Evolutionary conservation across 768 basidiomycete species (phyloP).

Genomic region (Ephemerocybe angulata): DNA sequence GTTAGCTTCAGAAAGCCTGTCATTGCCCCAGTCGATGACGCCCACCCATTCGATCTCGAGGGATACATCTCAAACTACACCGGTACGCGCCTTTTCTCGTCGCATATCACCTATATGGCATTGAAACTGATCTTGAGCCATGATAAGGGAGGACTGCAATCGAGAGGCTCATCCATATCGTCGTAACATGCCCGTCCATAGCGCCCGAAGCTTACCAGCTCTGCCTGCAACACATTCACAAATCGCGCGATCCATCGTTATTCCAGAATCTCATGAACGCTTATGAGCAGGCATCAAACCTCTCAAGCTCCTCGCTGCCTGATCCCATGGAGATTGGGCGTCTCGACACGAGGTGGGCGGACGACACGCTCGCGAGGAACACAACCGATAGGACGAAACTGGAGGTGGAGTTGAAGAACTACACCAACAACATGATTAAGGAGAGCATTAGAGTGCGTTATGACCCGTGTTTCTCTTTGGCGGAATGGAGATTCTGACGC

Average conservation of each 20-base stretch:
- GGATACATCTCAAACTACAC: conserved; percentile 72
- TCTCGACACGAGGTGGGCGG: conserved; percentile 70
- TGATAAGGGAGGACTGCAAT: conserved; percentile 68
- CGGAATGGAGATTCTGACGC: not conserved
- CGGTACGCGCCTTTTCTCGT: conserved; percentile 38
- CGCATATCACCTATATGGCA: not conserved
- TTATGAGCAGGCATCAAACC: conserved; percentile 47
- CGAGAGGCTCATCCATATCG: conserved; percentile 68
- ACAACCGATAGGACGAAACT: conserved; percentile 74
- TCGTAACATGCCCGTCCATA: conserved; percentile 59
- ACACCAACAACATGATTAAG: conserved; percentile 96
- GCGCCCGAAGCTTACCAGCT: conserved; percentile 70
- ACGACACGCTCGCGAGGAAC: conserved; percentile 62
- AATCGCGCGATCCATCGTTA: conserved; percentile 65
- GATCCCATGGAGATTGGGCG: conserved; percentile 44
- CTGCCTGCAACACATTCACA: conserved; percentile 59
- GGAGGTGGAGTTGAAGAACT: conserved; percentile 93
- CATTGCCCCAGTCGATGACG: conserved; percentile 60
- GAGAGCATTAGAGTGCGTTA: conserved; percentile 86
- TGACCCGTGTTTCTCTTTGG: not conserved
- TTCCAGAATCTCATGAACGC: conserved; percentile 48
- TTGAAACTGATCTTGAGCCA: not conserved
- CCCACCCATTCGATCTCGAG: conserved; percentile 87
- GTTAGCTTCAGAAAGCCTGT: conserved; percentile 20
- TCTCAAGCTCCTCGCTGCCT: conserved; percentile 37